A percentile compares a stretch with the other conserved stretches of the same genome.
Evolutionary conservation across 2,329 filamentous ascomycete species (phyloP).

Genomic region (Alternaria sp.): DNA sequence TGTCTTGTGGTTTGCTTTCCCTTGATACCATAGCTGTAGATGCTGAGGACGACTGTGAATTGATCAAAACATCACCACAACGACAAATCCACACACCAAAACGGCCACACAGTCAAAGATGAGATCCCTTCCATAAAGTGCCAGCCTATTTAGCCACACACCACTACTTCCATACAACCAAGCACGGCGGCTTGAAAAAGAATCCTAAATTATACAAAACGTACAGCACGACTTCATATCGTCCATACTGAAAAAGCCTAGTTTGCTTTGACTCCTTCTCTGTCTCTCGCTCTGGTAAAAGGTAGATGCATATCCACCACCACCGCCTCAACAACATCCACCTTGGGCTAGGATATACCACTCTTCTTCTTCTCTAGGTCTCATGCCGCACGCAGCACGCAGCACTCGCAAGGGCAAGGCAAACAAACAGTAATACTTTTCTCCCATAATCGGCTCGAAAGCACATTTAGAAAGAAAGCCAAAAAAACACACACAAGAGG

Average conservation of each 20-base stretch:
- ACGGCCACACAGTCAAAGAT: not conserved
- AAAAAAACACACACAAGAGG: constrained; percentile 12
- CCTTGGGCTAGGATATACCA: not conserved
- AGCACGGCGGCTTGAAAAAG: constrained; percentile 7
- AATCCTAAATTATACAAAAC: constrained; percentile 27
- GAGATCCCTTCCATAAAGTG: constrained; percentile 12
- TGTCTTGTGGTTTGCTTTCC: too few species aligned
- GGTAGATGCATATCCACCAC: constrained; percentile 1
- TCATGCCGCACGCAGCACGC: constrained; percentile 2
- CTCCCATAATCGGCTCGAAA: not conserved
- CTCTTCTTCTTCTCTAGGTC: not conserved
- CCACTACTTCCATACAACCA: constrained; percentile 14
- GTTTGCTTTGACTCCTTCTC: not conserved
- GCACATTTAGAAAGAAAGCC: not conserved
- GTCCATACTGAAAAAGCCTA: not conserved
- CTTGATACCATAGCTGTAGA: not conserved
- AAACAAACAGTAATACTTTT: not conserved
- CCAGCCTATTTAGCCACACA: constrained; percentile 8
- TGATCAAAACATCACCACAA: not conserved
- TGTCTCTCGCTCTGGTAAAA: not conserved
- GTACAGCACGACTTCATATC: not conserved
- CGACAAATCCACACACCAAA: not conserved
- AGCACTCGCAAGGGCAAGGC: not conserved
- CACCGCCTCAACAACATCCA: not conserved
- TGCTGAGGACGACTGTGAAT: not conserved